Base-by-base conservation (phyloP, 1,284 basidiomycete genomes). In the Grifola frondosa region DNA sequence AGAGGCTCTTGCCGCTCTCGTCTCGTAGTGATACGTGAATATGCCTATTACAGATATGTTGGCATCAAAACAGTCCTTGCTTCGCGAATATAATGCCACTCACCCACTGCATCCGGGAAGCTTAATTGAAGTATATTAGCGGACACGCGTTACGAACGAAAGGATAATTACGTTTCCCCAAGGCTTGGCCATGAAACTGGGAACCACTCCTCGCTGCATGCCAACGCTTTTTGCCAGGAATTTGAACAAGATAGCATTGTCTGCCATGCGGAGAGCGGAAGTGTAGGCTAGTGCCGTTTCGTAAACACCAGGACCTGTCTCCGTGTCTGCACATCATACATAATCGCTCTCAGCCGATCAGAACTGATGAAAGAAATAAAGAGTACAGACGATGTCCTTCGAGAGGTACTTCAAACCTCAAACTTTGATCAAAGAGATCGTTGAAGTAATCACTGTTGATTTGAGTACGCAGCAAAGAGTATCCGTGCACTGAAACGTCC, bases 131-230 rank as follows among this genome's bases (percentile, higher is more conserved):
- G 7, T 23, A 23, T 15, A 23, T 48, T 28, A 44, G 41, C 17
- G 16, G 10, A 9, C 12, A 30, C 19, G 33, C 3, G 16, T 21
- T n/a, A n/a, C n/a, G n/a, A n/a, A n/a, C n/a, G n/a, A n/a, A n/a
- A n/a, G n/a, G n/a, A n/a, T 10, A 71, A 85, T 61, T 60, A 93
- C 91, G 59, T 91, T 84, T 37, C 82, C 85, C 86, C 88, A 95
- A 17, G 95, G 96, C 59, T 97, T 97, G 0, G 96, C 95, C 96
- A 99, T 98, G 65, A 99, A 99, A 45, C 91, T 96, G 0, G 95
- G 95, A 35, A 91, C 77, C 41, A 99, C 77, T 7, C 88, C 89
- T 53, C 88, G 75, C 62, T 88, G 83, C 78, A 97, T 91, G 0
- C 95, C 95, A 3, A 96, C 67, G 51, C 90, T 93, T 71, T 97